Percentiles rank a stretch among this genome's conserved stretches.
These are phyloP conservation scores for Malus asiatica DNA, from an alignment of 306 rosid genomes.

Conservation along the genomic window DNA sequence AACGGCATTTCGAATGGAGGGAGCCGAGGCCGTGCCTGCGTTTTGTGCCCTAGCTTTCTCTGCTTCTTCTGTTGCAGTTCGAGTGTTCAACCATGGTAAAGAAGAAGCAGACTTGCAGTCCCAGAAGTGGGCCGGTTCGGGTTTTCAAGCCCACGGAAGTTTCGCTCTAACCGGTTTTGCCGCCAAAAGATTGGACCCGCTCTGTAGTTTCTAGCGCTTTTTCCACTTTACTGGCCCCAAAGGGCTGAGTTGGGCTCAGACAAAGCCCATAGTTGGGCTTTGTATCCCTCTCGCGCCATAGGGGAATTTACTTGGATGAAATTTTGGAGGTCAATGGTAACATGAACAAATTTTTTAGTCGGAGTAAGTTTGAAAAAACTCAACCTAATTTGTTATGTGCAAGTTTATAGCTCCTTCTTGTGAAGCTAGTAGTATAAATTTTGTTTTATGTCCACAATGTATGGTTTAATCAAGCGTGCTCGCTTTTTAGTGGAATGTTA, in stretches of 20 bases:
- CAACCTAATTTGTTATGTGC: too few species aligned
- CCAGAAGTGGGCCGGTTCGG: neutral
- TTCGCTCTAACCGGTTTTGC: neutral
- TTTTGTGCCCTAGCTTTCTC: neutral
- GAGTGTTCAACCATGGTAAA: neutral
- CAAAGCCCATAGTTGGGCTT: neutral
- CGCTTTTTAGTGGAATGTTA: too few species aligned
- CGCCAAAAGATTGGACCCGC: neutral
- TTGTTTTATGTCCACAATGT: too few species aligned
- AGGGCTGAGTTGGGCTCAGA: neutral
- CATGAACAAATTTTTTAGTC: too few species aligned
- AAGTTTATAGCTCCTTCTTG: too few species aligned
- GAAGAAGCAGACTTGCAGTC: neutral
- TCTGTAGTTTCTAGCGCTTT: neutral
- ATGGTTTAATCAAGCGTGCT: too few species aligned
- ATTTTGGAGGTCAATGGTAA: neutral
- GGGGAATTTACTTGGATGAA: neutral
- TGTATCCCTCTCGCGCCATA: neutral
- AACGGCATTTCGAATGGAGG: conserved; percentile 40
- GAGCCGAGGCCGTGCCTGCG: neutral
- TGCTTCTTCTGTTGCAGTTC: neutral
- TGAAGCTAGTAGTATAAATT: too few species aligned
- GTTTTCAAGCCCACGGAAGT: neutral
- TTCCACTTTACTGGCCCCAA: neutral
- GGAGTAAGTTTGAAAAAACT: too few species aligned